Percentiles rank a stretch among this genome's conserved stretches.
Conservation (phyloP, 345 rosid genomes). For the Mangifera indica region DNA sequence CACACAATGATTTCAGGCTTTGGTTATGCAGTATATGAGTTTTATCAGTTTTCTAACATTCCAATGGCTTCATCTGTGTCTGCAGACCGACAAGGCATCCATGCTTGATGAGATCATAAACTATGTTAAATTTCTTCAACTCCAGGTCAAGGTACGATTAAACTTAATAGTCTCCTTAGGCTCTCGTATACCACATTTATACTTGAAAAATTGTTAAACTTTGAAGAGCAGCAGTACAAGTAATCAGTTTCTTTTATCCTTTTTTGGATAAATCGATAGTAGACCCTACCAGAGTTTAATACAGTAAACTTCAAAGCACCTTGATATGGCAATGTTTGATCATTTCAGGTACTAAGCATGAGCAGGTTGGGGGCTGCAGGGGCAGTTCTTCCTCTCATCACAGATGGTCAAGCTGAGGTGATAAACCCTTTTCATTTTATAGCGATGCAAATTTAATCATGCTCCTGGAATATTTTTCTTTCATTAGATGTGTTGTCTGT, state of each 20-base stretch:
- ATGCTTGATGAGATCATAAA: constrained; percentile 68
- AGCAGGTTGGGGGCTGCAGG: constrained; percentile 56
- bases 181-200: too few relatives aligned
- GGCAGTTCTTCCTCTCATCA: constrained; percentile 48
- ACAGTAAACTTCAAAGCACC: background rate
- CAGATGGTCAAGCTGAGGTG: constrained; percentile 43
- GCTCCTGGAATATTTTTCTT: too few relatives aligned
- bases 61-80: constrained; percentile 4
- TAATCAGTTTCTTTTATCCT: background rate
- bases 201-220: background rate
- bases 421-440: background rate
- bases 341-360: constrained; percentile 51
- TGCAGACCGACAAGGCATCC: constrained; percentile 67
- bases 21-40: background rate
- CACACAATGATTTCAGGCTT: background rate
- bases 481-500: background rate
- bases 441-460: background rate
- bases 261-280: background rate
- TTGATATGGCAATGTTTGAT: background rate
- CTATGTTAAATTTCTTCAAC: constrained; percentile 65
- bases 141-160: constrained; percentile 53
- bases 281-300: background rate
- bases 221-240: constrained; percentile 1
- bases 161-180: background rate
- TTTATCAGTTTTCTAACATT: background rate